A percentile compares a stretch with the other conserved stretches of the same genome.
These are phyloP conservation scores for Sonneratia caseolaris DNA, from an alignment of 345 rosid genomes.

Conservation along the genomic window DNA sequence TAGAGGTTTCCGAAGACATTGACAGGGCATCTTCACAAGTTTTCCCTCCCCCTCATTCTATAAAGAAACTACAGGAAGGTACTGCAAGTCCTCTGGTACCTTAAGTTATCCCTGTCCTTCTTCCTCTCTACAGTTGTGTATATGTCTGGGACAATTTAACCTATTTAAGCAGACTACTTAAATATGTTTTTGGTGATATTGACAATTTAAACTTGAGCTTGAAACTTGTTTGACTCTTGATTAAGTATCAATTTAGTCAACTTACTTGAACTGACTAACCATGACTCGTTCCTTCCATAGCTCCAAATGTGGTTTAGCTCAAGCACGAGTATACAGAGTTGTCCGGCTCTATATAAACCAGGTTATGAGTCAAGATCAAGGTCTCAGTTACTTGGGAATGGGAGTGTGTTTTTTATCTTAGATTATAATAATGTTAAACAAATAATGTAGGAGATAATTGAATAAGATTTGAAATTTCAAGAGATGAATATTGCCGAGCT, in stretches of 20 bases:
- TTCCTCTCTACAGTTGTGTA: background rate
- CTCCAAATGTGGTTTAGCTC: background rate
- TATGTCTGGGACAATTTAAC: background rate
- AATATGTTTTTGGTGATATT: background rate
- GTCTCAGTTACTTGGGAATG: background rate
- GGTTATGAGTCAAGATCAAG: background rate
- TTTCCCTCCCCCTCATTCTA: conserved; percentile 36
- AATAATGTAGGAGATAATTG: no score
- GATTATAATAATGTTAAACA: no score
- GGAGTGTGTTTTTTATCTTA: no score
- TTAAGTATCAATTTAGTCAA: background rate
- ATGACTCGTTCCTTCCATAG: background rate
- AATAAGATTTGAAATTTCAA: no score
- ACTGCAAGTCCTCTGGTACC: conserved; percentile 17
- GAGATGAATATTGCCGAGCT: background rate
- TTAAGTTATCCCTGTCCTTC: background rate
- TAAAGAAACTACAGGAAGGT: conserved; percentile 68
- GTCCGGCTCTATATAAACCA: background rate
- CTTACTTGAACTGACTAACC: background rate
- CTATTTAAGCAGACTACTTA: background rate
- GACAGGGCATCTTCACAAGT: conserved; percentile 39
- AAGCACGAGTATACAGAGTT: background rate
- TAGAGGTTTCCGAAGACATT: conserved; percentile 36
- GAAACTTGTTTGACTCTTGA: background rate
- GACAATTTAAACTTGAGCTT: background rate